Conservation (phyloP, 106 monocot genomes). For the Apostasia ramifera region DNA sequence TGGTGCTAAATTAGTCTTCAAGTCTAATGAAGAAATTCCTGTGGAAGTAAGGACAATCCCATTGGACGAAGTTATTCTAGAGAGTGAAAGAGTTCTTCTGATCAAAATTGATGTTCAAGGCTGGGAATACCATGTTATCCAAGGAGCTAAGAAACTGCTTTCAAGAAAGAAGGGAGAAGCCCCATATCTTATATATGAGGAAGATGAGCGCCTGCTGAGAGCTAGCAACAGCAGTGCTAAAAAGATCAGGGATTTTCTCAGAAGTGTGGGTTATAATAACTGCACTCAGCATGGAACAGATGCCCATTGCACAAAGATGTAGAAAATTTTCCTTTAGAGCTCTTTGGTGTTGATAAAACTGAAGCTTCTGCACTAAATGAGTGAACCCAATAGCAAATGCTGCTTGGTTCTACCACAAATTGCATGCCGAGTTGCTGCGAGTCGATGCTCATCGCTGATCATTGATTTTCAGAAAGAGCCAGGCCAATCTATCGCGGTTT, state of each 20-base stretch:
- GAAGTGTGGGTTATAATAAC: constrained; percentile 51
- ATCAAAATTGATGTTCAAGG: constrained; percentile 96
- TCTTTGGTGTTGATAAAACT: no score
- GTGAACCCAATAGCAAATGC: no score
- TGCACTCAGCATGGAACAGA: constrained; percentile 65
- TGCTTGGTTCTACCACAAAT: no score
- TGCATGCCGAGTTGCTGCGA: no score
- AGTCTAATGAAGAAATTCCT: constrained; percentile 76
- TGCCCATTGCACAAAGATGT: constrained; percentile 74
- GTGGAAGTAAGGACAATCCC: constrained; percentile 63
- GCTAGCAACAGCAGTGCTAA: constrained; percentile 74
- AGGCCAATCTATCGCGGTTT: no score
- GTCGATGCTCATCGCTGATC: no score
- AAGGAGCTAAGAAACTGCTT: constrained; percentile 60
- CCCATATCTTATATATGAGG: constrained; percentile 92
- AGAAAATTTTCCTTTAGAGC: neutral
- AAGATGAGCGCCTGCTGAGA: constrained; percentile 72
- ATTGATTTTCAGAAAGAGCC: no score
- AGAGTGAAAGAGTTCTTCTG: constrained; percentile 37
- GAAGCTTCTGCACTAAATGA: no score
- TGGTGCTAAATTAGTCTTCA: constrained; percentile 87
- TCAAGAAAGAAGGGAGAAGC: constrained; percentile 68
- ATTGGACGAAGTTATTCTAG: constrained; percentile 74
- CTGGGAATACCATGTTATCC: constrained; percentile 87
- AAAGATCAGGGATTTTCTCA: constrained; percentile 70